A percentile compares a stretch with the other conserved stretches of the same genome.
phyloP scores from a whole-genome alignment of 2,329 filamentous ascomycete species.

The Thelonectria olida region DNA sequence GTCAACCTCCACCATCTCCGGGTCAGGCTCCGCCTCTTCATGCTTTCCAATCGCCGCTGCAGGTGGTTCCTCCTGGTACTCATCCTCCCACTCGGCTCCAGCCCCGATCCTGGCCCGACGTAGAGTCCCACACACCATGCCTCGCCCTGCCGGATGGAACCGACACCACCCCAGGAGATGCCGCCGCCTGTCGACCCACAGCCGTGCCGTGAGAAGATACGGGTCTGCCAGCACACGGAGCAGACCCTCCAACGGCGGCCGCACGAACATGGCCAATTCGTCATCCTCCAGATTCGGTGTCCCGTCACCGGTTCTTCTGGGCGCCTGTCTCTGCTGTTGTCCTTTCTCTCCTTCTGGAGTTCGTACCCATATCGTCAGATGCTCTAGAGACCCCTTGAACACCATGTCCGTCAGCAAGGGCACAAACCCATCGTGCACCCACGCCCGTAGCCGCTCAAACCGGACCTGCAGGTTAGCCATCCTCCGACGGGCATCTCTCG shows the following conservation, averaged over 20 bases:
- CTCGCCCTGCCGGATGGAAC: conserved; percentile 47
- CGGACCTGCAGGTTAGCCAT: conserved; percentile 41
- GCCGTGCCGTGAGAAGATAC: conserved; percentile 51
- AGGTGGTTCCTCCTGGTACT: conserved; percentile 1
- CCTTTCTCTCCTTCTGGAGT: conserved; percentile 18
- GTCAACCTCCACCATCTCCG: conserved; percentile 37
- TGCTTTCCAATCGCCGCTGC: background rate
- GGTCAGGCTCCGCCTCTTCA: background rate
- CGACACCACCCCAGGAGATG: conserved; percentile 53
- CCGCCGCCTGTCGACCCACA: conserved; percentile 47
- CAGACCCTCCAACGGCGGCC: conserved; percentile 46
- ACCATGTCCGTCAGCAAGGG: conserved; percentile 45
- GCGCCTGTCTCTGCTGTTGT: conserved; percentile 9
- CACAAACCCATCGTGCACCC: conserved; percentile 42
- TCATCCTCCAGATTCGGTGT: background rate
- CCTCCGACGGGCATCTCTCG: conserved; percentile 36
- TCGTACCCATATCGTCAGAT: conserved; percentile 35
- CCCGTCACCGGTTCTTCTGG: background rate
- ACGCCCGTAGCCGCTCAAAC: conserved; percentile 44
- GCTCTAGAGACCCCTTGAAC: conserved; percentile 42
- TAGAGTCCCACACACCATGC: conserved; percentile 23
- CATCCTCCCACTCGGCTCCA: conserved; percentile 14
- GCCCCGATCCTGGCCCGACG: conserved; percentile 17
- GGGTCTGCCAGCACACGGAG: conserved; percentile 56
- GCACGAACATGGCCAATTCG: conserved; percentile 36